These are phyloP conservation scores for Podospora appendiculata DNA, from an alignment of 495 filamentous ascomycete genomes.

Conservation along the genomic window DNA sequence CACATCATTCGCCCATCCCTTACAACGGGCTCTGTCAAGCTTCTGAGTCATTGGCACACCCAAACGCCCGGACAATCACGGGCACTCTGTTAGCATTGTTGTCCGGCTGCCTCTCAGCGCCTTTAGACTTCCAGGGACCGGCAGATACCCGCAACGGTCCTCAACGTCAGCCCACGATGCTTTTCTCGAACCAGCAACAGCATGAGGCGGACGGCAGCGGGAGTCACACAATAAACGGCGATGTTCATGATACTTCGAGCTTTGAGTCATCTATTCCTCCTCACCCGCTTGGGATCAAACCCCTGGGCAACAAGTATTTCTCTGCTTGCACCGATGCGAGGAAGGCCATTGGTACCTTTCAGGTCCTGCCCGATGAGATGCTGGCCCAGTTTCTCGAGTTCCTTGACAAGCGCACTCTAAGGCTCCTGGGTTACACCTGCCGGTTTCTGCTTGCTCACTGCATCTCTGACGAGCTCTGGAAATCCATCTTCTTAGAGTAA, in stretches of 20 bases:
- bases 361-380: constrained; percentile 70
- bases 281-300: constrained; percentile 83
- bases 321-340: constrained; percentile 59
- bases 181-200: constrained; percentile 15
- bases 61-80: too few relatives aligned
- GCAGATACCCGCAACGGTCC: too few relatives aligned
- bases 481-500: constrained; percentile 78
- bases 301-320: constrained; percentile 75
- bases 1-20: too few relatives aligned
- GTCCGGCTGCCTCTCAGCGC: too few relatives aligned
- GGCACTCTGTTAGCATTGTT: too few relatives aligned
- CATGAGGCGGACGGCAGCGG: constrained; percentile 7
- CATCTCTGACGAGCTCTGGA: constrained; percentile 85
- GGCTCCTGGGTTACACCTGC: constrained; percentile 71
- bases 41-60: too few relatives aligned
- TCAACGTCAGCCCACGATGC: constrained; percentile 5
- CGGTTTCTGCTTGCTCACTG: constrained; percentile 85
- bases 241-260: constrained; percentile 3
- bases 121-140: too few relatives aligned
- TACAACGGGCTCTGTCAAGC: too few relatives aligned
- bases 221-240: constrained; percentile 9
- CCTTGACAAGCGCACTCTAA: constrained; percentile 56
- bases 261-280: constrained; percentile 47
- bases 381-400: constrained; percentile 68
- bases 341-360: constrained; percentile 52